Evolutionary conservation across 331 rosid genomes (phyloP).

Genomic region (Malus hybrid): DNA sequence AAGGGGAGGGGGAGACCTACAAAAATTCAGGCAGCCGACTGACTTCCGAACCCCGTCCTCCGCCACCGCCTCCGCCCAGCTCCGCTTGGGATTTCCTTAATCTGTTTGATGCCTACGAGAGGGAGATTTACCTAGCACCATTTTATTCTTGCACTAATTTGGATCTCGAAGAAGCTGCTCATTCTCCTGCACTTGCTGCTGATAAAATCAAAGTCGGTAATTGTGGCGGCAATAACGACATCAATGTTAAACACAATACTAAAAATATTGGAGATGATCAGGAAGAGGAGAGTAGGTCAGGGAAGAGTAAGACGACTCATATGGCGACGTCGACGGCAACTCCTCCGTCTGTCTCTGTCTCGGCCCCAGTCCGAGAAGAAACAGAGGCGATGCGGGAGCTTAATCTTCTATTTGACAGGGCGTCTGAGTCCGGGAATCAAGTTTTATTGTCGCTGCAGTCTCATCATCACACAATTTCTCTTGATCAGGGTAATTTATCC

Average conservation of each 20-base stretch:
- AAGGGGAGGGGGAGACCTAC: not conserved
- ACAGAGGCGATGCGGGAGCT: constrained; percentile 49
- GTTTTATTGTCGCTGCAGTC: constrained; percentile 44
- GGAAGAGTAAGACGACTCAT: constrained; percentile 13
- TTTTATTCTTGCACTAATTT: not conserved
- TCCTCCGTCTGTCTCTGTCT: not conserved
- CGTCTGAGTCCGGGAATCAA: constrained; percentile 57
- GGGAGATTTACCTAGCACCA: constrained; percentile 22
- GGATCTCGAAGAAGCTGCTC: not conserved
- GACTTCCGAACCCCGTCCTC: constrained; percentile 32
- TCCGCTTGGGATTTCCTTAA: constrained; percentile 77
- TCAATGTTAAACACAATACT: not conserved
- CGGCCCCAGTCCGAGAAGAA: not conserved
- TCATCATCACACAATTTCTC: constrained; percentile 31
- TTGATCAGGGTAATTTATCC: constrained; percentile 30
- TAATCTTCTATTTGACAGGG: constrained; percentile 47
- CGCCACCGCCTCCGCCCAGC: constrained; percentile 59
- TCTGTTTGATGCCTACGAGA: constrained; percentile 68
- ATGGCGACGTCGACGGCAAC: not conserved
- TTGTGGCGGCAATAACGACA: not conserved
- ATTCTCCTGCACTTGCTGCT: not conserved
- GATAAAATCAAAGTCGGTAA: not conserved
- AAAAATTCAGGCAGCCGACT: not conserved
- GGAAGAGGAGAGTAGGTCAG: not conserved
- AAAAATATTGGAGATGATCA: constrained; percentile 5